Conservation (phyloP, 2,329 filamentous ascomycete species). For the Phyllachora maydis region DNA sequence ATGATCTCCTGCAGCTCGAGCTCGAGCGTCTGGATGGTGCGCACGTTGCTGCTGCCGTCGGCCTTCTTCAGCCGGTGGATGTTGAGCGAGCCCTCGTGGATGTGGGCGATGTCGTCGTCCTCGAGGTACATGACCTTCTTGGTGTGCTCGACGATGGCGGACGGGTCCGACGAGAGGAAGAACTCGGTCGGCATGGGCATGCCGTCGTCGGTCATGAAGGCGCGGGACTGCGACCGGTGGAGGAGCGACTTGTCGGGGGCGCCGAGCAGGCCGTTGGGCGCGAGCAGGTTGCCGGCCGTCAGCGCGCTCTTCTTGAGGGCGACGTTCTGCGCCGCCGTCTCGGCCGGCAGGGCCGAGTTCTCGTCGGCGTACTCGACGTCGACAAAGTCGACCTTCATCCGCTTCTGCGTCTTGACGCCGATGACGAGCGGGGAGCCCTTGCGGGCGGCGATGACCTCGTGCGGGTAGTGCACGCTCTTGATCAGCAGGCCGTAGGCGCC, state of each 20-base stretch:
- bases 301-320: constrained; percentile 80
- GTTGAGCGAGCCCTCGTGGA: constrained; percentile 96
- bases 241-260: constrained; percentile 94
- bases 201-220: constrained; percentile 97
- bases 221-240: constrained; percentile 93
- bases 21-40: constrained; percentile 95
- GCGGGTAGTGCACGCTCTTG: constrained; percentile 96
- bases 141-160: constrained; percentile 96
- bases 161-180: constrained; percentile 96
- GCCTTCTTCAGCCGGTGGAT: constrained; percentile 96
- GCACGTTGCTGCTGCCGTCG: constrained; percentile 89
- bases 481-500: constrained; percentile 92
- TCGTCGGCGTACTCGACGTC: constrained; percentile 95
- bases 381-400: constrained; percentile 99
- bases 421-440: constrained; percentile 97
- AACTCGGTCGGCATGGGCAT: constrained; percentile 97
- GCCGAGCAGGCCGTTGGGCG: constrained; percentile 51
- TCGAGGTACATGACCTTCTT: constrained; percentile 99
- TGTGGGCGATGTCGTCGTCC: constrained; percentile 98
- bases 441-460: constrained; percentile 91
- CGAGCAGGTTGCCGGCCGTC: constrained; percentile 45
- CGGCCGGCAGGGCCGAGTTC: constrained; percentile 63
- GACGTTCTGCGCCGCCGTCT: constrained; percentile 88
- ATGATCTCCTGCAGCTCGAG: constrained; percentile 99
- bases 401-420: constrained; percentile 88